Conservation (phyloP, 2,329 filamentous ascomycete genomes). For the Tympanopsis confertula region DNA sequence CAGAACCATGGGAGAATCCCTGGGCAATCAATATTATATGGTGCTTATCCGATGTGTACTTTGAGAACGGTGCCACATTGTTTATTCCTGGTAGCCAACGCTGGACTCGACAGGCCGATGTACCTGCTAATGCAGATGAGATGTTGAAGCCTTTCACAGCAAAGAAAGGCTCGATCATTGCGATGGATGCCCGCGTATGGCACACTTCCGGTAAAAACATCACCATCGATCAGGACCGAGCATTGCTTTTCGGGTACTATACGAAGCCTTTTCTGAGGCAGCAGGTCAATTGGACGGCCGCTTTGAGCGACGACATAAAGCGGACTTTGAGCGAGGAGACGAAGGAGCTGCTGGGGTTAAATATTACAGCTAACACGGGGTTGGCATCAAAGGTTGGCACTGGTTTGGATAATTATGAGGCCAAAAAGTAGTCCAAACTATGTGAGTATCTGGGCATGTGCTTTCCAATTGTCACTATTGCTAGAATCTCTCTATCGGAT, state of each 20-base stretch:
- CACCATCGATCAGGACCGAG: constrained; percentile 15
- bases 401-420: too few relatives aligned
- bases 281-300: constrained; percentile 18
- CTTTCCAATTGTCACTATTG: too few relatives aligned
- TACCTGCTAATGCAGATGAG: constrained; percentile 11
- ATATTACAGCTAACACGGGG: constrained; percentile 6
- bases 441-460: too few relatives aligned
- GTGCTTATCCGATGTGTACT: constrained; percentile 16
- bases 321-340: constrained; percentile 10
- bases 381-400: too few relatives aligned
- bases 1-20: constrained; percentile 16
- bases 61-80: constrained; percentile 14
- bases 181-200: constrained; percentile 20
- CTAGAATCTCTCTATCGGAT: too few relatives aligned
- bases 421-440: too few relatives aligned
- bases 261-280: constrained; percentile 14
- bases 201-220: constrained; percentile 17
- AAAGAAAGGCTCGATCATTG: constrained; percentile 16
- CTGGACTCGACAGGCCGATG: constrained; percentile 4
- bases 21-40: constrained; percentile 14
- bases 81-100: constrained; percentile 9
- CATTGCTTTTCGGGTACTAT: constrained; percentile 19
- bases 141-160: constrained; percentile 16
- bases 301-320: constrained; percentile 14
- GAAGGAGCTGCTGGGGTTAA: constrained; percentile 14